These are phyloP conservation scores for Backusella morwellensis DNA, from an alignment of 192 early-diverging fungal species.

Conservation along the genomic window DNA sequence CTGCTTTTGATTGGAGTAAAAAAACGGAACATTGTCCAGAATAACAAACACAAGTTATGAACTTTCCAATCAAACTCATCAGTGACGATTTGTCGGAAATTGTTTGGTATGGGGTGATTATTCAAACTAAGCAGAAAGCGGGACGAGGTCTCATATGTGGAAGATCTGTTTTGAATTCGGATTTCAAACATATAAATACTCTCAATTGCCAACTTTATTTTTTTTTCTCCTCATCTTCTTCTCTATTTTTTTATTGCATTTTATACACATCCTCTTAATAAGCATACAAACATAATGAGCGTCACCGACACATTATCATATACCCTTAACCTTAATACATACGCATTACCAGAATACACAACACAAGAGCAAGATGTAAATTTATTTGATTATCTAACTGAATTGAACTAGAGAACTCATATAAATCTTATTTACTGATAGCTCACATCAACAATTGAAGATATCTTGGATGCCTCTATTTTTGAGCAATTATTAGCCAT, in stretches of 20 bases:
- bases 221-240: not conserved
- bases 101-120: too few species aligned
- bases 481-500: conserved; percentile 89
- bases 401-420: not conserved
- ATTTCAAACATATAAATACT: not conserved
- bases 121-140: too few species aligned
- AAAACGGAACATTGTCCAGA: too few species aligned
- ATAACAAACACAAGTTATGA: too few species aligned
- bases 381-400: not conserved
- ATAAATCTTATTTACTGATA: not conserved
- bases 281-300: not conserved
- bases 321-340: not conserved
- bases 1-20: too few species aligned
- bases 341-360: not conserved
- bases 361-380: not conserved
- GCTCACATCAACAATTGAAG: conserved; percentile 21
- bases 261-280: not conserved
- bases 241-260: not conserved
- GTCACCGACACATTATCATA: not conserved
- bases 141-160: not conserved
- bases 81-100: too few species aligned
- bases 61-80: too few species aligned
- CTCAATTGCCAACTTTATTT: not conserved
- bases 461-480: conserved; percentile 70
- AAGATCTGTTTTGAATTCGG: not conserved